These are phyloP conservation scores for Kluyveromyces nonfermentans DNA, from an alignment of 805 yeast genomes.

Conservation along the genomic window DNA sequence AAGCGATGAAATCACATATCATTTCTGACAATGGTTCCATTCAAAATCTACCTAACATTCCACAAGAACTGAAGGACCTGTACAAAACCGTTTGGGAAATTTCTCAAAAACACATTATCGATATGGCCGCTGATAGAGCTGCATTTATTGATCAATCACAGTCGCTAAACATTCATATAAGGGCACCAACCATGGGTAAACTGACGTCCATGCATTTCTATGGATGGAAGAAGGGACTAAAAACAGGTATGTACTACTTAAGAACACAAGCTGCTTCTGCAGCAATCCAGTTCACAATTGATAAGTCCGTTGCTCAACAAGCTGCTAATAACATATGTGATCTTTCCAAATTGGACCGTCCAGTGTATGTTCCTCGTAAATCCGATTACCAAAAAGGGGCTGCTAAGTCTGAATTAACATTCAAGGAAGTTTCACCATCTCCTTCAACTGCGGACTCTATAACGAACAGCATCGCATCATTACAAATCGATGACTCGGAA, in stretches of 20 bases:
- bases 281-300: conserved; percentile 87
- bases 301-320: conserved; percentile 85
- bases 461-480: conserved; percentile 36
- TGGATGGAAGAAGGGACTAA: conserved; percentile 97
- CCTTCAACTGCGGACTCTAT: conserved; percentile 29
- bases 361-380: conserved; percentile 27
- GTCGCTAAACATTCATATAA: conserved; percentile 80
- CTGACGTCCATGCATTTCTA: conserved; percentile 97
- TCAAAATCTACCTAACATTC: conserved; percentile 64
- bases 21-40: conserved; percentile 78
- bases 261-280: conserved; percentile 97
- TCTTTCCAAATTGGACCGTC: conserved; percentile 30
- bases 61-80: conserved; percentile 62
- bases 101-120: conserved; percentile 74
- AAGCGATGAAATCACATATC: conserved; percentile 66
- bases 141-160: conserved; percentile 88
- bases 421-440: conserved; percentile 28
- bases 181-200: conserved; percentile 91
- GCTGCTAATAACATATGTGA: conserved; percentile 49
- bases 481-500: conserved; percentile 29
- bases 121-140: conserved; percentile 74
- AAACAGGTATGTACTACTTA: conserved; percentile 97
- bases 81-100: conserved; percentile 97
- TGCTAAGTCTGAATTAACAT: conserved; percentile 6
- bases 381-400: conserved; percentile 12